These are phyloP conservation scores for Suillus fuscotomentosus DNA, from an alignment of 768 basidiomycete species.

Conservation along the genomic window DNA sequence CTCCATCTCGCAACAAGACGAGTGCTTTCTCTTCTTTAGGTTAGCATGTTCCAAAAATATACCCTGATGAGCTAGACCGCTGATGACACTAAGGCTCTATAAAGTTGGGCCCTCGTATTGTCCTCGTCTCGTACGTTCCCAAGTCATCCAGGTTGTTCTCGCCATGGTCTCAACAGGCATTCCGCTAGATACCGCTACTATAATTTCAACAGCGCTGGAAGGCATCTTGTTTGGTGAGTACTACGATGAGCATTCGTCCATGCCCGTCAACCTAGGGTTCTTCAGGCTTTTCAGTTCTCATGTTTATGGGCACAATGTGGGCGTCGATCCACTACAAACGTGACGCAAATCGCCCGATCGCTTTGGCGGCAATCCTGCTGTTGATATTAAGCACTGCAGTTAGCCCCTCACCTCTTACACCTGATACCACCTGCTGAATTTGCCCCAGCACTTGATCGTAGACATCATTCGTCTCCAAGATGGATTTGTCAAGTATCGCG, in stretches of 20 bases:
- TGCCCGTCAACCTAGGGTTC: background rate
- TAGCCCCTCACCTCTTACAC: background rate
- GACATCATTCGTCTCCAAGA: slow-evolving; percentile 19
- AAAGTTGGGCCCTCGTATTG: background rate
- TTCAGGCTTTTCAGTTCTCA: slow-evolving; percentile 27
- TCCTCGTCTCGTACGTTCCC: background rate
- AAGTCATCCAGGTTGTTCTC: background rate
- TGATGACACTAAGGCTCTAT: background rate
- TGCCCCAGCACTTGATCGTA: slow-evolving; percentile 12
- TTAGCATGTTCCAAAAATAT: background rate
- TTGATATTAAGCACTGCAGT: slow-evolving; percentile 23
- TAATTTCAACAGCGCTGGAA: slow-evolving; percentile 26
- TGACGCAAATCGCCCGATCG: slow-evolving; percentile 12
- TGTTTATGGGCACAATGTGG: slow-evolving; percentile 27
- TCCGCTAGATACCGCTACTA: slow-evolving; percentile 19
- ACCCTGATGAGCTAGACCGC: background rate
- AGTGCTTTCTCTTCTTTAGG: background rate
- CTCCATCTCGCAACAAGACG: background rate
- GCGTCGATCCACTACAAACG: slow-evolving; percentile 7
- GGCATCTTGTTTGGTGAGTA: slow-evolving; percentile 24
- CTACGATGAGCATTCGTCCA: background rate
- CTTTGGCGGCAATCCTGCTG: slow-evolving; percentile 16
- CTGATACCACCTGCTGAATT: background rate
- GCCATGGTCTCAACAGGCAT: slow-evolving; percentile 1
- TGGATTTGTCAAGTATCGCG: slow-evolving; percentile 21